Evolutionary conservation across 2,329 filamentous ascomycete genomes (phyloP).

Genomic region (Aureobasidium subglaciale): DNA sequence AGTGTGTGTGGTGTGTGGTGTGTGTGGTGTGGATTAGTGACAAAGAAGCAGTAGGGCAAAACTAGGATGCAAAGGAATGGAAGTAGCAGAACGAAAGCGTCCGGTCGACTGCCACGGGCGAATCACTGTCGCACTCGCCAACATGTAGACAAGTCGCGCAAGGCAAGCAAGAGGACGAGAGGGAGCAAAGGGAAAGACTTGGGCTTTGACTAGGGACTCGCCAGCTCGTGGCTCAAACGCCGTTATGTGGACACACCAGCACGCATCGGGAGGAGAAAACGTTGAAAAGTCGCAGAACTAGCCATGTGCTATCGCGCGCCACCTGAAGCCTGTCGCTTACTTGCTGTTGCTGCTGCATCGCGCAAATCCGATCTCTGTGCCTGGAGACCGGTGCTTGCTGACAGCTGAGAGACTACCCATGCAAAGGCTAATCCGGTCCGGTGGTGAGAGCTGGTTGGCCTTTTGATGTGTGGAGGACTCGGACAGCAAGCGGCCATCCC

Average conservation of each 20-base stretch:
- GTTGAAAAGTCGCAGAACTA: constrained; percentile 1
- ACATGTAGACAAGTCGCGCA: background rate
- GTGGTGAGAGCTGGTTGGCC: background rate
- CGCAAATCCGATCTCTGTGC: background rate
- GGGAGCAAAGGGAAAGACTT: background rate
- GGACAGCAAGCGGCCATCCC: background rate
- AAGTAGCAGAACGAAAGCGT: background rate
- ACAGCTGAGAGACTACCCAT: background rate
- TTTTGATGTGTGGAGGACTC: background rate
- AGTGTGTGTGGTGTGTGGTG: background rate
- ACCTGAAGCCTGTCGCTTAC: constrained; percentile 3
- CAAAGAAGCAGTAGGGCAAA: background rate
- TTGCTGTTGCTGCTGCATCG: constrained; percentile 9
- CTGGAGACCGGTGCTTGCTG: background rate
- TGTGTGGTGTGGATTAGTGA: background rate
- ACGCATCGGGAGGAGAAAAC: constrained; percentile 7
- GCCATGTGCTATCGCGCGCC: constrained; percentile 8
- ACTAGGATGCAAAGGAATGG: background rate
- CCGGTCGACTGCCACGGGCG: background rate
- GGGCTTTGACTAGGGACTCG: background rate
- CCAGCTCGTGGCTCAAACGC: constrained; percentile 8
- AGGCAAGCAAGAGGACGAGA: background rate
- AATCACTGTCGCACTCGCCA: background rate
- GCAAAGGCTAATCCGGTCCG: background rate
- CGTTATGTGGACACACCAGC: constrained; percentile 11